Evolutionary conservation across 768 basidiomycete species (phyloP).

Genomic region (Porphyrellus cyaneotinctus): DNA sequence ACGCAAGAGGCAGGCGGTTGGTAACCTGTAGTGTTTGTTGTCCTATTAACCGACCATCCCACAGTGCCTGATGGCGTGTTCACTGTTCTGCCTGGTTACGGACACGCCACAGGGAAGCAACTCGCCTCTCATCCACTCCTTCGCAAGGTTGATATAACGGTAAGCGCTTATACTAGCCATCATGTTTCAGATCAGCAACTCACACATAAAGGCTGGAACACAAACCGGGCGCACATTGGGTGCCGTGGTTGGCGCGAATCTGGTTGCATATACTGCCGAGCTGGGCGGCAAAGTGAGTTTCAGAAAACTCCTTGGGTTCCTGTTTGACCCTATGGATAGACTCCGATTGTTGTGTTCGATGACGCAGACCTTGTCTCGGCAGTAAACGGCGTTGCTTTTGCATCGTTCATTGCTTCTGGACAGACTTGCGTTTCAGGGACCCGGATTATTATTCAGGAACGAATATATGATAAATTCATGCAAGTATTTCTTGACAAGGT

Average conservation of each 20-base stretch:
- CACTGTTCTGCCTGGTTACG: slow-evolving; percentile 70
- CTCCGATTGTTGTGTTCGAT: slow-evolving; percentile 75
- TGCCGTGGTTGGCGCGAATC: slow-evolving; percentile 65
- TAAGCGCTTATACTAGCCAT: slow-evolving; percentile 30
- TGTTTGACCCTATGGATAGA: slow-evolving; percentile 38
- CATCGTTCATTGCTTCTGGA: slow-evolving; percentile 81
- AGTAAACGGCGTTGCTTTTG: slow-evolving; percentile 80
- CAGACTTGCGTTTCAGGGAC: slow-evolving; percentile 93
- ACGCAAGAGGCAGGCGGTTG: slow-evolving; percentile 62
- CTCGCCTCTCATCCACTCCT: slow-evolving; percentile 63
- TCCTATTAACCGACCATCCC: neutral
- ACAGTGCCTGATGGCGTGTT: slow-evolving; percentile 76
- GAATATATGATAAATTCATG: slow-evolving; percentile 68
- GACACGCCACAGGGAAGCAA: slow-evolving; percentile 57
- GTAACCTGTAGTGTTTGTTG: slow-evolving; percentile 11
- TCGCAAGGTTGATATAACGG: slow-evolving; percentile 82
- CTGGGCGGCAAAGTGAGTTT: slow-evolving; percentile 72
- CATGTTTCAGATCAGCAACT: neutral
- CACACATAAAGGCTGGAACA: slow-evolving; percentile 60
- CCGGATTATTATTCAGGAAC: slow-evolving; percentile 69
- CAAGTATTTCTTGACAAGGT: slow-evolving; percentile 57
- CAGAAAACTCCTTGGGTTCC: neutral
- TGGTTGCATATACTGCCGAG: slow-evolving; percentile 77
- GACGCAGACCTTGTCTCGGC: slow-evolving; percentile 73
- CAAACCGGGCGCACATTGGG: slow-evolving; percentile 73